phyloP scores from a whole-genome alignment of 805 yeast species.

The Aciculoconidium aculeatum region DNA sequence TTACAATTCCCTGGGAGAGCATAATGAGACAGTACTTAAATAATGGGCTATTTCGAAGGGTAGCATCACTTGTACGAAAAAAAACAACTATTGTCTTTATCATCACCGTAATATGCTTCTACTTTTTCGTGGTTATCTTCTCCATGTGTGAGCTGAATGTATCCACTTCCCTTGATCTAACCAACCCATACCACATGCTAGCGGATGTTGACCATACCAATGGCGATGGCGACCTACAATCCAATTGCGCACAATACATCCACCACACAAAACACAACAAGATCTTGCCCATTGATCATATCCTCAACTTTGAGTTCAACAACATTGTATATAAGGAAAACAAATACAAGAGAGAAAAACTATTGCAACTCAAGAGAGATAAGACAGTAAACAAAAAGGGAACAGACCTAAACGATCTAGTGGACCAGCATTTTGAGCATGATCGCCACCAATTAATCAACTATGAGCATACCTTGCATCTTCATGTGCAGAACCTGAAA shows the following conservation, averaged over 20 bases:
- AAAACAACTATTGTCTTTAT: too few relatives aligned
- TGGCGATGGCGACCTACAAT: conserved; percentile 1
- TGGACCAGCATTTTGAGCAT: conserved; percentile 1
- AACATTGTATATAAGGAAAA: conserved; percentile 19
- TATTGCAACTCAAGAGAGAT: conserved; percentile 10
- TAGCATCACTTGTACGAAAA: too few relatives aligned
- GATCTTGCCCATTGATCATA: neutral
- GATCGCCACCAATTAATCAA: neutral
- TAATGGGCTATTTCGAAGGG: too few relatives aligned
- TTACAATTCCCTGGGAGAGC: too few relatives aligned
- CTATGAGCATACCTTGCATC: conserved; percentile 1
- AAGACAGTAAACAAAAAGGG: conserved; percentile 1
- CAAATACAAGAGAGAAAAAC: conserved; percentile 21
- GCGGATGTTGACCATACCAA: conserved; percentile 1
- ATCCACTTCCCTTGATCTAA: too few relatives aligned
- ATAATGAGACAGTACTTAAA: too few relatives aligned
- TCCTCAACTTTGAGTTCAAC: conserved; percentile 10
- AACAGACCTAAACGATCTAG: conserved; percentile 1
- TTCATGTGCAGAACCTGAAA: conserved; percentile 10
- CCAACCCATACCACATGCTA: too few relatives aligned
- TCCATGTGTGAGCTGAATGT: too few relatives aligned
- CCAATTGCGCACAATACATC: conserved; percentile 5
- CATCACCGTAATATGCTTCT: conserved; percentile 1
- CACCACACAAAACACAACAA: conserved; percentile 1
- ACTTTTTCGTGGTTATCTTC: neutral